These are phyloP conservation scores for Leccinum griseonigrum DNA, from an alignment of 1,284 basidiomycete genomes.

Conservation along the genomic window DNA sequence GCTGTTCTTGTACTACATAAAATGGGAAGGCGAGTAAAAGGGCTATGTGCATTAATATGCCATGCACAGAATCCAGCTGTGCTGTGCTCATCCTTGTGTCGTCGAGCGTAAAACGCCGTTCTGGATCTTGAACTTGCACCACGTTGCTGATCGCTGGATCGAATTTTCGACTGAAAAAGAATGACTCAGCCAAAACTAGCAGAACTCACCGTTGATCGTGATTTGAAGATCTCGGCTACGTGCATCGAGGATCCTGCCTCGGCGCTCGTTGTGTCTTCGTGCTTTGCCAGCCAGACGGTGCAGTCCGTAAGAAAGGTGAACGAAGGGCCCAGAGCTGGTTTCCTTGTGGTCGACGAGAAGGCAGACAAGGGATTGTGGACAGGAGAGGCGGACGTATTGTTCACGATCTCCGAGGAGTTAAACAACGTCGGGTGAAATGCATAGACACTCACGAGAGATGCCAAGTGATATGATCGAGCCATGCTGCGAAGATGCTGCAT, in stretches of 20 bases:
- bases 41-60: neutral
- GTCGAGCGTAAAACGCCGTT: slow-evolving; percentile 22
- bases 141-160: slow-evolving; percentile 38
- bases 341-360: slow-evolving; percentile 44
- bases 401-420: slow-evolving; percentile 40
- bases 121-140: slow-evolving; percentile 36
- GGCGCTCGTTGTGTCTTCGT: slow-evolving; percentile 4
- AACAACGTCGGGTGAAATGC: neutral
- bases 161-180: neutral
- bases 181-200: neutral
- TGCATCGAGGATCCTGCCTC: slow-evolving; percentile 25
- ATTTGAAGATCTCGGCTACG: slow-evolving; percentile 42
- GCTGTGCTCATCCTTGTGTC: neutral
- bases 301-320: slow-evolving; percentile 71
- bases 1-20: too few species aligned
- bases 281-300: slow-evolving; percentile 60
- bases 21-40: too few species aligned
- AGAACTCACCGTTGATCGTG: slow-evolving; percentile 45
- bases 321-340: slow-evolving; percentile 72
- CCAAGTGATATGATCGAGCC: slow-evolving; percentile 43
- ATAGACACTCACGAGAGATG: slow-evolving; percentile 47
- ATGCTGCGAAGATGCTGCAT: slow-evolving; percentile 62
- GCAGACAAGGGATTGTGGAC: slow-evolving; percentile 38
- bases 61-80: neutral
- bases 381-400: slow-evolving; percentile 39